These are phyloP conservation scores for Barnettozyma hawaiiensis DNA, from an alignment of 1,139 yeast genomes.

Conservation along the genomic window DNA sequence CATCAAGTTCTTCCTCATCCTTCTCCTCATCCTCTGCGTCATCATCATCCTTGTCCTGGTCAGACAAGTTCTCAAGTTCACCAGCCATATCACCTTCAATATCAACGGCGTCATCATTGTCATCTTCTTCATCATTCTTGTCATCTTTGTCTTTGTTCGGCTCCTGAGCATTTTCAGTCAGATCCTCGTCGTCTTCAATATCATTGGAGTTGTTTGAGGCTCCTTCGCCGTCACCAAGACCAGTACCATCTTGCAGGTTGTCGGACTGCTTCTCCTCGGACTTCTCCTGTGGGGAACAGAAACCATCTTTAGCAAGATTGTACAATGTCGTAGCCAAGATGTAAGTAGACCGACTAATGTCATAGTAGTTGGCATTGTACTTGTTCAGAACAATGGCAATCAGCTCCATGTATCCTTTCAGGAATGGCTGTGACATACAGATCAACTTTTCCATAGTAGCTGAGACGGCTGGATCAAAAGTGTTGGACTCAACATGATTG, in stretches of 20 bases:
- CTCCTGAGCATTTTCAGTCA: conserved; percentile 82
- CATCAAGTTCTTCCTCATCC: conserved; percentile 67
- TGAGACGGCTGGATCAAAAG: conserved; percentile 33
- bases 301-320: conserved; percentile 74
- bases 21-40: conserved; percentile 49
- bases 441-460: conserved; percentile 37
- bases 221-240: conserved; percentile 95
- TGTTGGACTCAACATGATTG: conserved; percentile 27
- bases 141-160: conserved; percentile 71
- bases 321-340: conserved; percentile 51
- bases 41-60: conserved; percentile 58
- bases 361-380: conserved; percentile 41
- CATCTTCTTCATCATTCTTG: conserved; percentile 47
- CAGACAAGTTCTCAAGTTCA: conserved; percentile 72
- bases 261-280: conserved; percentile 59
- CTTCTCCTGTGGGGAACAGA: conserved; percentile 87
- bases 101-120: conserved; percentile 79
- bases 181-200: conserved; percentile 88
- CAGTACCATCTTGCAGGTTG: conserved; percentile 81
- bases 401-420: conserved; percentile 49
- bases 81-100: conserved; percentile 98
- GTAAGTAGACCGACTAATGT: conserved; percentile 56
- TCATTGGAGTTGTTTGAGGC: conserved; percentile 77
- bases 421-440: conserved; percentile 51
- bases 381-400: conserved; percentile 38